Base-by-base conservation (phyloP, 805 yeast genomes). In the Metschnikowia proteae region DNA sequence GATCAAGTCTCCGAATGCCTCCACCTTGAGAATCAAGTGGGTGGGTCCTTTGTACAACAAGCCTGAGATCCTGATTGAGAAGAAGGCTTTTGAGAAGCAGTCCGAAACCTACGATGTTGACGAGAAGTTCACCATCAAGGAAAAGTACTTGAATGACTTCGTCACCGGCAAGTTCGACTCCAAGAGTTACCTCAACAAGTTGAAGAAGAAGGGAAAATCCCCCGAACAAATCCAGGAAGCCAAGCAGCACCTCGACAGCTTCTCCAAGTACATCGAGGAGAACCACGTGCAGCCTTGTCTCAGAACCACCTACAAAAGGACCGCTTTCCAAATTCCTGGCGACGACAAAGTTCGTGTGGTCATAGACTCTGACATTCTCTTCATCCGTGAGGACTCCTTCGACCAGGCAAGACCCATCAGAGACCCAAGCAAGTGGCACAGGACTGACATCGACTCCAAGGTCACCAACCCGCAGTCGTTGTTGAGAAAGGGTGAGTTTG, bases 311-410 rank as follows among this genome's bases (percentile, higher is more conserved):
- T 89, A 88, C 71, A 87, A 89, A 37, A 80, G 98, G 67, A 88
- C 96, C 5, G 98, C 98, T 2, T 92, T 94, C 75, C 97, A 92
- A 74, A 92, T 92, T 59, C 99, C 99, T 3, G 97, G 97, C 50
- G 98, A 94, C 65, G 95, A 91, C 65, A 81, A 92, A 61, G 85
- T 91, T 34, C 83, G 98, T 64, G 83, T 94, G 52, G 84, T 88
- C 38, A 88, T 92, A 54, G 98, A 92, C 68, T 85, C 95, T 11
- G 94, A 94, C 64, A 81, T 94, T 48, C 63, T 84, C 45, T 91
- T 88, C 63, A 84, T 92, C 52, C 81, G 98, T 59, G 99, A 92
- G 65, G 98, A 92, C 65, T 70, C 92, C 0, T 86, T 92, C 62
- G 96, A 91, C 66, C 69, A 76, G 39, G 83, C 81, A 54, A 79